Base-by-base conservation (phyloP, 2,329 filamentous ascomycete genomes). In the Magnaporthiopsis poae region DNA sequence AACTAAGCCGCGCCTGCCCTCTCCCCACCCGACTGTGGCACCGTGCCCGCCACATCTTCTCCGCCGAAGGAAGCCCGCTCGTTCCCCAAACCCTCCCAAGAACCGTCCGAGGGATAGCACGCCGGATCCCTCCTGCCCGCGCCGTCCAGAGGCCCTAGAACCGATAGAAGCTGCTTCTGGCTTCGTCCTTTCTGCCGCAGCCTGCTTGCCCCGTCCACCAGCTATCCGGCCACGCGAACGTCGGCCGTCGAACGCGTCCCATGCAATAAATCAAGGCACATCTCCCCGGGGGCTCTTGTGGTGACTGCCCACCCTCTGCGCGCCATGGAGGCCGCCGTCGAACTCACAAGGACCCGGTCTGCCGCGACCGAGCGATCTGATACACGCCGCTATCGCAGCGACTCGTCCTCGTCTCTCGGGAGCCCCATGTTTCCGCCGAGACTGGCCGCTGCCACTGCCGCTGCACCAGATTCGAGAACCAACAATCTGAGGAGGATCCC, bases 241-340 rank as follows among this genome's bases (percentile, higher is more conserved):
- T 21, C 46, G 46, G 46, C 46, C 46, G 46, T 56, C 46, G 46
- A 56, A 56, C 46, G 18, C 21, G 21, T 56, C 21, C 46, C 46
- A 56, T 56, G 46, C 46, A 56, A 56, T 56, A 56, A 56, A 56
- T 21, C 46, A 56, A 56, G n/a, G 46, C 18, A 52, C 7, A n/a
- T n/a, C 4, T 56, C 46, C 46, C 46, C 46, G 46, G 46, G 46
- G 46, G 46, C n/a, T n/a, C 46, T 56, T 25, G 46, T 56, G 46
- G 46, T 61, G 27, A 61, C 25, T 31, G 60, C 60, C 60, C 27
- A 25, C 21, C 60, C 60, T 29, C 60, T 9, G 13, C 13, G 31
- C 27, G 64, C 69, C 67, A 73, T 74, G 73, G 72, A 73, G 66
- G 68, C 67, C 9, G 31, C 69, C 0, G 66, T 71, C 65, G 72